Base-by-base conservation (phyloP, 768 basidiomycete genomes). In the Austroboletus eburneus region DNA sequence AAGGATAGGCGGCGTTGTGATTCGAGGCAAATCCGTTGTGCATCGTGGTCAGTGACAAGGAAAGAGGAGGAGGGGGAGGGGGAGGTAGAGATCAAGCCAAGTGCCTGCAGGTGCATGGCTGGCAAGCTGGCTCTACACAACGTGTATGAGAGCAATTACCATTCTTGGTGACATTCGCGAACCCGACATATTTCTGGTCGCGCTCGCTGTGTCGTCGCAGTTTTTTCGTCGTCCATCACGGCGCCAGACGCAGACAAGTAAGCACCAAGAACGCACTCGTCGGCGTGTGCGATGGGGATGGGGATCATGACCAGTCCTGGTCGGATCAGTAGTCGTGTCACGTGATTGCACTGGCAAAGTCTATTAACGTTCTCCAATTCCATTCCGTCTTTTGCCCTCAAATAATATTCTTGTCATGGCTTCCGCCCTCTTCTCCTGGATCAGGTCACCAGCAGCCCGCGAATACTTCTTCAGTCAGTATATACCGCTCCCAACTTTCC, bases 381-480 rank as follows among this genome's bases (percentile, higher is more conserved):
- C n/a, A n/a, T n/a, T n/a, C n/a, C n/a, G n/a, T n/a, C n/a, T n/a
- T n/a, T n/a, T n/a, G n/a, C n/a, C n/a, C n/a, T n/a, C n/a, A n/a
- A n/a, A n/a, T n/a, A n/a, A n/a, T n/a, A 5, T 24, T 38, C 42
- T 18, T 16, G 13, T 43, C 61, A 91, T 92, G 90, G 77, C 90
- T 48, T 87, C 88, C 30, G 82, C 83, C 29, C 93, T 96, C 73
- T 74, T 87, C 64, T 77, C 80, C 59, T 98, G 94, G 94, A 61
- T 90, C 61, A 85, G 87, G 62, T 92, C 90, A 39, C 94, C 94
- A 42, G 91, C 91, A 38, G 89, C 90, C 17, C 76, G 90, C 57
- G 81, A 93, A 57, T 97, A 97, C 69, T 95, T 97, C 73, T 88
- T 96, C 72, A 96, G 94, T 91, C 52, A 53, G 92, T 74, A 21